Conservation (phyloP, 2,329 filamentous ascomycete species). For the Blumeria hordei region DNA sequence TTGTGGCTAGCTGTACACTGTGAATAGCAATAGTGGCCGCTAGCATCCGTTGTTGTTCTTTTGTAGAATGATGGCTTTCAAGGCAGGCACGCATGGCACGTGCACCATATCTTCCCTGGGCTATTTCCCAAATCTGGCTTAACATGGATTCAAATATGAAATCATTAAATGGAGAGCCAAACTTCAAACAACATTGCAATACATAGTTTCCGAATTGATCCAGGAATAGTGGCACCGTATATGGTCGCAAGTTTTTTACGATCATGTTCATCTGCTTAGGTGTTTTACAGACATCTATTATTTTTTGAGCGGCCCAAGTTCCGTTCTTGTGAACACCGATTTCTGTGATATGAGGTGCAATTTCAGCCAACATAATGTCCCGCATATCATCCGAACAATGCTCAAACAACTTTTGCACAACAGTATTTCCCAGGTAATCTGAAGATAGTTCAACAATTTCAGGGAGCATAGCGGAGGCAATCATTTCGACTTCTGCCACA, state of each 20-base stretch:
- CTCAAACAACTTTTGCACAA: constrained; percentile 98
- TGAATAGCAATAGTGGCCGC: constrained; percentile 89
- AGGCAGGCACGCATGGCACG: constrained; percentile 91
- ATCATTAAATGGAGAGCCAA: constrained; percentile 68
- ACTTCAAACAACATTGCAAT: constrained; percentile 84
- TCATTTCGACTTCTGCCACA: constrained; percentile 70
- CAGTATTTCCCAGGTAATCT: constrained; percentile 93
- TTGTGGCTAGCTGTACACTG: constrained; percentile 87
- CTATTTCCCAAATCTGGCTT: constrained; percentile 74
- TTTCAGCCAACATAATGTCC: constrained; percentile 72
- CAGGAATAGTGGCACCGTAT: constrained; percentile 75
- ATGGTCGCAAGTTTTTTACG: constrained; percentile 60
- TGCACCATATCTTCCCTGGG: constrained; percentile 82
- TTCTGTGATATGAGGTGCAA: constrained; percentile 78
- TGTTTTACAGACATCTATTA: constrained; percentile 86
- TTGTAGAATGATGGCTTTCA: constrained; percentile 84
- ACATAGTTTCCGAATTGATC: constrained; percentile 99
- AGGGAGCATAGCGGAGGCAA: constrained; percentile 80
- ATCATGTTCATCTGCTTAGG: constrained; percentile 56
- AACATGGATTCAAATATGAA: constrained; percentile 98
- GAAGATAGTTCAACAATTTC: constrained; percentile 89
- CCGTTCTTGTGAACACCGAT: constrained; percentile 98
- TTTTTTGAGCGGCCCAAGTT: constrained; percentile 97
- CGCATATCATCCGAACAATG: constrained; percentile 78
- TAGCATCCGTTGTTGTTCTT: constrained; percentile 86